phyloP scores from a whole-genome alignment of 2,329 filamentous ascomycete species.

The Chaetomium sp. region DNA sequence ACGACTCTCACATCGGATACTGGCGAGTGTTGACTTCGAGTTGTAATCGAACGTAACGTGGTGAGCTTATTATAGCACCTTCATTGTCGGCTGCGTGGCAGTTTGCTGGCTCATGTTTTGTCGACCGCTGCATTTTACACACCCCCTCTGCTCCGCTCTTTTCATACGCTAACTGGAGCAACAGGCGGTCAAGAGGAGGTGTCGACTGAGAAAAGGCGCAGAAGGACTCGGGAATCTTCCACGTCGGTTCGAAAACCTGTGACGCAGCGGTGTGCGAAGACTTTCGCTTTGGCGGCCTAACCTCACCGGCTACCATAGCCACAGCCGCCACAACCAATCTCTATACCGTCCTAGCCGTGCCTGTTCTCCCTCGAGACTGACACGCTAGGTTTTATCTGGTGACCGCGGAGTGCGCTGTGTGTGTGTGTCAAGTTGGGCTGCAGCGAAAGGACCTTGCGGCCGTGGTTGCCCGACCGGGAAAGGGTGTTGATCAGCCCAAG shows the following conservation, averaged over 20 bases:
- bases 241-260: neutral
- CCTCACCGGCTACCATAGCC: constrained; percentile 2
- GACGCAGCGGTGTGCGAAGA: constrained; percentile 7
- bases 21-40: too few relatives aligned
- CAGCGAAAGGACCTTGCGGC: constrained; percentile 1
- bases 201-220: neutral
- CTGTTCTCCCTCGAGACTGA: neutral
- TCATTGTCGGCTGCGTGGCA: constrained; percentile 2
- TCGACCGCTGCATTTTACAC: constrained; percentile 6
- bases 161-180: constrained; percentile 10
- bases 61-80: too few relatives aligned
- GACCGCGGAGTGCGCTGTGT: constrained; percentile 1
- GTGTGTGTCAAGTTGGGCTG: constrained; percentile 7
- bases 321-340: constrained; percentile 1
- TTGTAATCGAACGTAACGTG: too few relatives aligned
- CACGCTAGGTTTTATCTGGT: neutral
- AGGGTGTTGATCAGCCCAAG: neutral
- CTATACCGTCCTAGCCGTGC: neutral
- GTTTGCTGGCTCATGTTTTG: neutral
- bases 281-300: neutral
- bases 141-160: neutral
- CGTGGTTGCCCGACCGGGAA: constrained; percentile 1
- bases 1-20: constrained; percentile 1
- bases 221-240: neutral
- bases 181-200: constrained; percentile 15